Evolutionary conservation across 176 grass and related monocot species (phyloP).

Genomic region (Zea mays): DNA sequence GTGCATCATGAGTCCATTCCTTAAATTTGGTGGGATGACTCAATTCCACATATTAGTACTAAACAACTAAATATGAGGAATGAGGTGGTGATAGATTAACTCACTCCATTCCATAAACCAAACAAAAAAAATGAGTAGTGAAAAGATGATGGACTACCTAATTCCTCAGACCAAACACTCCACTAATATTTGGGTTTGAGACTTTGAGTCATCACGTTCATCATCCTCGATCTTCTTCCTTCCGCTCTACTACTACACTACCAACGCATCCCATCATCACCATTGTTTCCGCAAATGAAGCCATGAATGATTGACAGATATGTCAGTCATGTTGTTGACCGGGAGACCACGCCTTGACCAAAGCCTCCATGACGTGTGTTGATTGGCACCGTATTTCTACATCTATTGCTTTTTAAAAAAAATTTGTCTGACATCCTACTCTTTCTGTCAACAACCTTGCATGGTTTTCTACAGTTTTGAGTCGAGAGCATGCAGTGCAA

Average conservation of each 20-base stretch:
- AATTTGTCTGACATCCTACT: conserved; percentile 8
- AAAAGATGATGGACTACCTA: no score
- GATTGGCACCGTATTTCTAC: conserved; percentile 25
- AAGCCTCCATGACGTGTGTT: conserved; percentile 27
- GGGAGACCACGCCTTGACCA: conserved; percentile 29
- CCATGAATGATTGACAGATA: background rate
- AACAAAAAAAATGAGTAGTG: no score
- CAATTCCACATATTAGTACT: no score
- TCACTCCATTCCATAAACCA: no score
- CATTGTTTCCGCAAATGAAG: background rate
- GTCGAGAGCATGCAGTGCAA: background rate
- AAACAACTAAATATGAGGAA: no score
- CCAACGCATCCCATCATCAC: no score
- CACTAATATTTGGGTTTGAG: no score
- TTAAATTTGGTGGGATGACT: no score
- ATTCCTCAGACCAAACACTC: no score
- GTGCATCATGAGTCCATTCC: no score
- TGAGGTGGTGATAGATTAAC: no score
- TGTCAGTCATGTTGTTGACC: background rate
- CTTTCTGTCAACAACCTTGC: background rate
- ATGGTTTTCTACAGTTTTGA: background rate
- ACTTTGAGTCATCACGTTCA: background rate
- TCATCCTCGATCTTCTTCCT: background rate
- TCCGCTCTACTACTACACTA: background rate
- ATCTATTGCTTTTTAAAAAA: background rate